These are phyloP conservation scores for Saprolegnia parasitica DNA, from an alignment of 352 stramenopile species.

Conservation along the genomic window DNA sequence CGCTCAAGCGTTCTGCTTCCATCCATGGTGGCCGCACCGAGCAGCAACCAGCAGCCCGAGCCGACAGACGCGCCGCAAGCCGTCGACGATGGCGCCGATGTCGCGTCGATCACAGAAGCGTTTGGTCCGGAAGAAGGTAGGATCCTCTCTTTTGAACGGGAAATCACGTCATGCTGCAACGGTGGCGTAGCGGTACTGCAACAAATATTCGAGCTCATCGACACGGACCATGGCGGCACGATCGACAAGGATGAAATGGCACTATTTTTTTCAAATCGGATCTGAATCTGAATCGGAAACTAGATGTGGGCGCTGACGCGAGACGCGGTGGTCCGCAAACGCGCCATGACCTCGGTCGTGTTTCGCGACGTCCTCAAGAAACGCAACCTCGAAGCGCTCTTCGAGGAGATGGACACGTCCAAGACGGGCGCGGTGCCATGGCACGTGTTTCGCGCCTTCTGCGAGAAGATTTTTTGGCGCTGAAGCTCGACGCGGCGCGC, in stretches of 20 bases:
- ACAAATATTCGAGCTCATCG: conserved; percentile 57
- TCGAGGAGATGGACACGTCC: conserved; percentile 33
- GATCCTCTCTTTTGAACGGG: not conserved
- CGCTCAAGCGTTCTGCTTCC: not conserved
- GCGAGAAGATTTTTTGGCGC: conserved; percentile 42
- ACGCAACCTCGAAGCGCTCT: conserved; percentile 36
- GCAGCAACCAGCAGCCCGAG: conserved; percentile 7
- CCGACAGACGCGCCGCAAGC: not conserved
- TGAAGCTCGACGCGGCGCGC: conserved; percentile 33
- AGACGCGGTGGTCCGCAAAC: conserved; percentile 47
- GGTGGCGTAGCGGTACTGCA: conserved; percentile 32
- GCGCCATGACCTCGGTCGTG: conserved; percentile 45
- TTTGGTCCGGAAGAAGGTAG: conserved; percentile 24
- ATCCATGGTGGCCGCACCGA: not conserved
- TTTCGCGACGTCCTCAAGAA: conserved; percentile 55
- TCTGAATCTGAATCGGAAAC: not conserved
- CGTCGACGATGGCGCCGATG: not conserved
- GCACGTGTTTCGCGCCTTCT: conserved; percentile 49
- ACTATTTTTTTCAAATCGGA: not conserved
- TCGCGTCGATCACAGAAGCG: not conserved
- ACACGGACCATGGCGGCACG: conserved; percentile 55
- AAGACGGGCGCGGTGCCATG: conserved; percentile 43
- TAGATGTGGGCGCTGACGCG: conserved; percentile 52
- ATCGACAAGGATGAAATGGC: conserved; percentile 58
- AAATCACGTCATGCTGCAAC: too few species aligned